Evolutionary conservation across 176 grass and related monocot genomes (phyloP).

Genomic region (Avena sativa): DNA sequence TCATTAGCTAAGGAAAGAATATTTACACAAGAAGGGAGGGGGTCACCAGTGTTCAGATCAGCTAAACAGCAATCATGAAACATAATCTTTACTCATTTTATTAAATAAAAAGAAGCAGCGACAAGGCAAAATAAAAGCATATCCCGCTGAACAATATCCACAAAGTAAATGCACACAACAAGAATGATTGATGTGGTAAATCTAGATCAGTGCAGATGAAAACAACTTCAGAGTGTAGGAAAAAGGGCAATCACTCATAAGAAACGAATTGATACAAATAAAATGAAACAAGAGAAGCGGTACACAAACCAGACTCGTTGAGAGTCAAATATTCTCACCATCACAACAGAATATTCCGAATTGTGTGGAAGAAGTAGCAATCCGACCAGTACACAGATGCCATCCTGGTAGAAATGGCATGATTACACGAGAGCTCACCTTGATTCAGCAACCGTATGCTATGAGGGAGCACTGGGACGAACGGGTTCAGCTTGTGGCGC

Average conservation of each 20-base stretch:
- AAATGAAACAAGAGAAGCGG: constrained; percentile 7
- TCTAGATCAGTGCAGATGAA: neutral
- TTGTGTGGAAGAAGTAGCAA: constrained; percentile 17
- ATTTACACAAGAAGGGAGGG: neutral
- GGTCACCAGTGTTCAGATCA: neutral
- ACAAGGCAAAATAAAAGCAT: constrained; percentile 7
- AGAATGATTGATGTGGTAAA: neutral
- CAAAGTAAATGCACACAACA: constrained; percentile 2
- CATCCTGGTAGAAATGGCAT: constrained; percentile 33
- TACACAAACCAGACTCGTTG: constrained; percentile 13
- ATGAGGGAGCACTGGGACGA: constrained; percentile 80
- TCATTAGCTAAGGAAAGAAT: neutral
- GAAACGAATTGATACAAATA: neutral
- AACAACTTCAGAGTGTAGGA: neutral
- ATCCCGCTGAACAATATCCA: neutral
- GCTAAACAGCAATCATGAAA: constrained; percentile 28
- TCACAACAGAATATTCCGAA: constrained; percentile 46
- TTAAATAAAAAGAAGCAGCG: neutral
- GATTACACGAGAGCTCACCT: constrained; percentile 58
- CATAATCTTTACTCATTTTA: neutral
- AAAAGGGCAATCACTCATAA: neutral
- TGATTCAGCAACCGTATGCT: constrained; percentile 85
- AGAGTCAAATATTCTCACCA: constrained; percentile 30
- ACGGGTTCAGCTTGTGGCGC: constrained; percentile 88
- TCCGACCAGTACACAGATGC: constrained; percentile 9